phyloP scores from a whole-genome alignment of 2,329 filamentous ascomycete genomes.

The Ophiostoma pallidulum region DNA sequence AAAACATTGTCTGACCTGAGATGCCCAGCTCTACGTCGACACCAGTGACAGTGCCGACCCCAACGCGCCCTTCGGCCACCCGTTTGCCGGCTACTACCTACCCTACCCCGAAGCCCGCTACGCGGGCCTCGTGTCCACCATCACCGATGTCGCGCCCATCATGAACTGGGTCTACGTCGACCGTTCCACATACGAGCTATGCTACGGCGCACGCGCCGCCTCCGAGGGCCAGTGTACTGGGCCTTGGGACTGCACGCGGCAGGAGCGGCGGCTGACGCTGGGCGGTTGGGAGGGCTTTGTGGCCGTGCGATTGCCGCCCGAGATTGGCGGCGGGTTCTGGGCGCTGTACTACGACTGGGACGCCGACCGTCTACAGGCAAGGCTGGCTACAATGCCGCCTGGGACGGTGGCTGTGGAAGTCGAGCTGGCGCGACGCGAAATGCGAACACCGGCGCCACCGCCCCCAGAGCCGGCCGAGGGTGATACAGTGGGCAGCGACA shows the following conservation, averaged over 20 bases:
- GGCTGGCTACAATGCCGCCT: slow-evolving; percentile 27
- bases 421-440: slow-evolving; percentile 44
- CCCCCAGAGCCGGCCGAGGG: neutral
- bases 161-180: slow-evolving; percentile 44
- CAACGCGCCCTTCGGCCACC: slow-evolving; percentile 32
- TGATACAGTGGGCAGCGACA: too few relatives aligned
- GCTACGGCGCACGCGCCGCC: slow-evolving; percentile 34
- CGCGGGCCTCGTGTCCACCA: slow-evolving; percentile 39
- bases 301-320: slow-evolving; percentile 26
- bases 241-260: slow-evolving; percentile 42
- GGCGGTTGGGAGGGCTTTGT: slow-evolving; percentile 42
- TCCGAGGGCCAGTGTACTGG: slow-evolving; percentile 36
- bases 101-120: slow-evolving; percentile 44
- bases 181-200: slow-evolving; percentile 35
- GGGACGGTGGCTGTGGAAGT: slow-evolving; percentile 45
- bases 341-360: slow-evolving; percentile 39
- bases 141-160: slow-evolving; percentile 38
- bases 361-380: slow-evolving; percentile 34
- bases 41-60: slow-evolving; percentile 28
- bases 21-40: slow-evolving; percentile 42
- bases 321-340: slow-evolving; percentile 33
- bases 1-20: slow-evolving; percentile 16
- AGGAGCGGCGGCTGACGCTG: slow-evolving; percentile 41
- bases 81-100: slow-evolving; percentile 47
- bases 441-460: slow-evolving; percentile 16